Percentiles rank a stretch among this genome's conserved stretches.
Evolutionary conservation across 1,284 basidiomycete species (phyloP).

Genomic region (Anthracocystis panici-leucophaei): DNA sequence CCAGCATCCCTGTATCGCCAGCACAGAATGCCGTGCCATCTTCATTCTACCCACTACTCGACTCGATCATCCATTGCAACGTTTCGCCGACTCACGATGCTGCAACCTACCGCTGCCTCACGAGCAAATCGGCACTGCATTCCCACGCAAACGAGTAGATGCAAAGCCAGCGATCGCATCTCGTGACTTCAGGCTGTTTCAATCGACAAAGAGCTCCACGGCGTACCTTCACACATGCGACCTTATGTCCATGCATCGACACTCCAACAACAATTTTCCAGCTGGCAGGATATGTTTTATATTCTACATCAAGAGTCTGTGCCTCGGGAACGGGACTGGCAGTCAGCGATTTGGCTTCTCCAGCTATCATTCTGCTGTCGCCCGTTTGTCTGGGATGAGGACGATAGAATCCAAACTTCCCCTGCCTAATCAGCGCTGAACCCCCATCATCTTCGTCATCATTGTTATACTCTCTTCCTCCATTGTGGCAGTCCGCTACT

Average conservation of each 20-base stretch:
- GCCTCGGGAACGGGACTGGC: constrained; percentile 41
- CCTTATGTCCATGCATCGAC: not conserved
- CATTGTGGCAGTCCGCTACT: constrained; percentile 30
- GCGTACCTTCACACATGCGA: not conserved
- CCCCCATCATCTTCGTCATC: constrained; percentile 13
- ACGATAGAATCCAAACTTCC: constrained; percentile 30
- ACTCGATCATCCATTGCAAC: too few relatives aligned
- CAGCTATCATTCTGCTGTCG: not conserved
- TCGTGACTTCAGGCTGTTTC: not conserved
- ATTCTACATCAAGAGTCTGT: constrained; percentile 54
- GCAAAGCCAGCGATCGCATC: not conserved
- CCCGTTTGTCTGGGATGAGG: constrained; percentile 53
- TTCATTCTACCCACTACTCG: not conserved
- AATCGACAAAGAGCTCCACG: not conserved
- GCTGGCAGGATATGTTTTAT: constrained; percentile 37
- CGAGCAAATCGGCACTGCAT: not conserved
- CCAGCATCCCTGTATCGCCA: not conserved
- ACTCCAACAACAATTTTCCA: not conserved
- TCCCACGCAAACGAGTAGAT: not conserved
- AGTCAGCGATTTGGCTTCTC: not conserved
- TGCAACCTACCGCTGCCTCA: not conserved
- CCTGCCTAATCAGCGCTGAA: constrained; percentile 38
- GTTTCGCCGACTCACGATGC: not conserved
- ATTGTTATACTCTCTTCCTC: constrained; percentile 21
- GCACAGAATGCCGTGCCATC: not conserved